Base-by-base conservation (phyloP, 75 land plant genomes). In the Sequoiadendron giganteum region DNA sequence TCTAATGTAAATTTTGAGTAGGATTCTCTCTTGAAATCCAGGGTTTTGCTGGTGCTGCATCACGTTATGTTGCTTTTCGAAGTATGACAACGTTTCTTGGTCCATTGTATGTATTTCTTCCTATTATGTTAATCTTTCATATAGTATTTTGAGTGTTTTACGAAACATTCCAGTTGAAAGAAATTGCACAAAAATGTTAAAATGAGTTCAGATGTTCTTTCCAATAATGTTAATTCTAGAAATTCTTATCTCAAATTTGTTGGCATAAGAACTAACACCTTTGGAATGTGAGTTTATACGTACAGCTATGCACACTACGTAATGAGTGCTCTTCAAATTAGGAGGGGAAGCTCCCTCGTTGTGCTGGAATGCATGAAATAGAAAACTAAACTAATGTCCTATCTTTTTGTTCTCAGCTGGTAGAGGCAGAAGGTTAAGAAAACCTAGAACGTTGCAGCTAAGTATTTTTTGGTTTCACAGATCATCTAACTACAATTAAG, bases 31-130 rank as follows among this genome's bases (percentile, higher is more conserved):
- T 42, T 86, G 72, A 58, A 65, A 42, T 85, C 6, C 92, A 96
- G 99, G 95, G 96, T 73, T 88, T 96, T 85, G 93, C 93, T 25
- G 90, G 92, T 86, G 97, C 97, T 81, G 98, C 97, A 73, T 89
- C 97, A 82, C 89, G 92, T 54, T 98, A 96, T 90, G 39, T 95
- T 85, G 95, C 98, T 19, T 54, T 98, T 28, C 88, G 94, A 79
- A 95, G 93, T 87, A 89, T 95, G 42, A 91, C 92, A 89, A 88
- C 89, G 91, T 89, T 98, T 65, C 90, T 98, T 87, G 99, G 99
- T 19, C 98, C 99, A 89, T 42, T 98, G 99, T 98, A 95, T 72
- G 92, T 47, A 43, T 32, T 80, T 83, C 32, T 68, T 48, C 9
- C 30, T 65, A 52, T 48, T 70, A 49, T 87, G 14, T 32, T 84